These are phyloP conservation scores for Hamamelis virginiana DNA, from an alignment of 164 flowering plant genomes.

Conservation along the genomic window DNA sequence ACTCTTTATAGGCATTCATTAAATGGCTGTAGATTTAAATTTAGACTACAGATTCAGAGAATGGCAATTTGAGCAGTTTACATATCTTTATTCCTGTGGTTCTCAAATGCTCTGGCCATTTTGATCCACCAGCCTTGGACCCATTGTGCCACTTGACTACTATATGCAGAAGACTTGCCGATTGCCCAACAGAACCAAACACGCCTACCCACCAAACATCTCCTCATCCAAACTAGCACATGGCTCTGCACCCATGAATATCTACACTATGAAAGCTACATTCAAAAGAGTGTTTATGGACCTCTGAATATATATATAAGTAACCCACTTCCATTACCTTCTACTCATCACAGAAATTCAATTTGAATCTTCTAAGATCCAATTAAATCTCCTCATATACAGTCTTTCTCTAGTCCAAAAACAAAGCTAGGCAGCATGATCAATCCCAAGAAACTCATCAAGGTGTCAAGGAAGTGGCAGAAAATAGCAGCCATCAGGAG, in stretches of 20 bases:
- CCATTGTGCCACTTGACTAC: neutral
- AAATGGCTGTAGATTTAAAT: no score
- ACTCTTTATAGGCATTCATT: no score
- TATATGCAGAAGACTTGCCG: neutral
- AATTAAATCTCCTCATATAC: neutral
- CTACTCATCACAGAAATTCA: neutral
- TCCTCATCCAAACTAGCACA: neutral
- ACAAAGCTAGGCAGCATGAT: slow-evolving; percentile 5
- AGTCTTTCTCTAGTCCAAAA: neutral
- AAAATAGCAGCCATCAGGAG: slow-evolving; percentile 12
- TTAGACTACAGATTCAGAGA: no score
- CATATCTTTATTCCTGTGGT: neutral
- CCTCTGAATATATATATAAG: neutral
- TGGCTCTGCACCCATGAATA: slow-evolving; percentile 9
- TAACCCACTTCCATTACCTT: neutral
- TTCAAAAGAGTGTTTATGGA: neutral
- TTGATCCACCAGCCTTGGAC: neutral
- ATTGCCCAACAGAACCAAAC: neutral
- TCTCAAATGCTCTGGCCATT: neutral
- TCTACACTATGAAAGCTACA: neutral
- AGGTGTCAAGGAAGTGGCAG: slow-evolving; percentile 33
- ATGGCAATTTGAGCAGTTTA: no score
- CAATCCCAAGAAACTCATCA: slow-evolving; percentile 18
- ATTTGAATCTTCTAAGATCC: neutral
- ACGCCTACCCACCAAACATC: neutral